Evolutionary conservation across 192 early-diverging fungal species (phyloP).

Genomic region (Chytriomyces hyalinus): DNA sequence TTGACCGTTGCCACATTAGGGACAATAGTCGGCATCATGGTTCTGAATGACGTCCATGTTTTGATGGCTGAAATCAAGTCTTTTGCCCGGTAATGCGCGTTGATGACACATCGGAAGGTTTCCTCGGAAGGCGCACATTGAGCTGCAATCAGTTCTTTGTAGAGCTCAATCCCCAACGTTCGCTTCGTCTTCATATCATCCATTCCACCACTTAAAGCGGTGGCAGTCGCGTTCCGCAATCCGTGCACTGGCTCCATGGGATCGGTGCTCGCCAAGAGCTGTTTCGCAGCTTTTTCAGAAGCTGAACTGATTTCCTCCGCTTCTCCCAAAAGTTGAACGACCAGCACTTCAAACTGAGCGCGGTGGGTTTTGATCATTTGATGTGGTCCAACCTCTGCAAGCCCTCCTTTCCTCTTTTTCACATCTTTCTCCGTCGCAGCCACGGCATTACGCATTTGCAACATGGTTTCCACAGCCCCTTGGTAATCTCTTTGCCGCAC

Average conservation of each 20-base stretch:
- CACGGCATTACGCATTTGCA: slow-evolving; percentile 28
- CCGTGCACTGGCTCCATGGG: not conserved
- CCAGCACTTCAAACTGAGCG: slow-evolving; percentile 35
- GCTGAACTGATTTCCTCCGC: not conserved
- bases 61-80: slow-evolving; percentile 37
- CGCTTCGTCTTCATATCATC: slow-evolving; percentile 25
- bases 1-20: not conserved
- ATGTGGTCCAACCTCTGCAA: slow-evolving; percentile 1
- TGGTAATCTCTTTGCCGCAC: slow-evolving; percentile 22
- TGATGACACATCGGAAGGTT: slow-evolving; percentile 26
- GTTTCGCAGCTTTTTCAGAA: not conserved
- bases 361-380: slow-evolving; percentile 19
- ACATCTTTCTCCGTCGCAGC: not conserved
- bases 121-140: slow-evolving; percentile 15
- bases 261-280: not conserved
- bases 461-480: slow-evolving; percentile 24
- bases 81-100: not conserved
- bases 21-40: not conserved
- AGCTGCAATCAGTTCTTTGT: slow-evolving; percentile 37
- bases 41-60: slow-evolving; percentile 32
- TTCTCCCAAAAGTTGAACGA: slow-evolving; percentile 8
- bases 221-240: too few species aligned
- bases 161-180: slow-evolving; percentile 28
- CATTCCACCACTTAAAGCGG: too few species aligned
- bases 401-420: not conserved